Evolutionary conservation across 2,329 filamentous ascomycete genomes (phyloP).

Genomic region (Colletotrichum sp.): DNA sequence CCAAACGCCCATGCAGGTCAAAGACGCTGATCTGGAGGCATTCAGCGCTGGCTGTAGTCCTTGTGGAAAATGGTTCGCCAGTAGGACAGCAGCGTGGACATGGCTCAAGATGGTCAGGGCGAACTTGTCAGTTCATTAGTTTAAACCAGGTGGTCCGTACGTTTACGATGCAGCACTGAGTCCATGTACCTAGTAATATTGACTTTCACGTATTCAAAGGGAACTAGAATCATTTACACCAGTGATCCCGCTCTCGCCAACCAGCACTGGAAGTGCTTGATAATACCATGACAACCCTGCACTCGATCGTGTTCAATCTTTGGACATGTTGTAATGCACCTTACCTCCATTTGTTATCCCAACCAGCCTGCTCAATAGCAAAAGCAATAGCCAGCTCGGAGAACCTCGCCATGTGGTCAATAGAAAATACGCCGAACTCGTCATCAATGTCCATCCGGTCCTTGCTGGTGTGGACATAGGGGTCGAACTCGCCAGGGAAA

Average conservation of each 20-base stretch:
- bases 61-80: background rate
- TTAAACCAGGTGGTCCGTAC: background rate
- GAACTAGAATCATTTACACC: background rate
- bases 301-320: background rate
- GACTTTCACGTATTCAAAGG: background rate
- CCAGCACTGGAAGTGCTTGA: background rate
- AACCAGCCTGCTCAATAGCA: slow-evolving; percentile 42
- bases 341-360: slow-evolving; percentile 43
- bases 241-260: background rate
- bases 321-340: slow-evolving; percentile 22
- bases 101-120: background rate
- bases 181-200: background rate
- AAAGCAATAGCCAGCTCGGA: slow-evolving; percentile 43
- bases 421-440: slow-evolving; percentile 39
- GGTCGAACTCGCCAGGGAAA: slow-evolving; percentile 39
- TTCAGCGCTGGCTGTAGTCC: background rate
- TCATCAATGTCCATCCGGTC: slow-evolving; percentile 44
- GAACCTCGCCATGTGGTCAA: slow-evolving; percentile 46
- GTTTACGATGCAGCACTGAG: background rate
- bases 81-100: background rate
- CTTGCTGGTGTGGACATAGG: slow-evolving; percentile 39
- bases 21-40: background rate
- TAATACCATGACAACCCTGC: background rate
- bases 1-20: background rate
- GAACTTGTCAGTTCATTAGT: background rate